Conservation (phyloP, 2,329 filamentous ascomycete genomes). For the Huntiella savannae region DNA sequence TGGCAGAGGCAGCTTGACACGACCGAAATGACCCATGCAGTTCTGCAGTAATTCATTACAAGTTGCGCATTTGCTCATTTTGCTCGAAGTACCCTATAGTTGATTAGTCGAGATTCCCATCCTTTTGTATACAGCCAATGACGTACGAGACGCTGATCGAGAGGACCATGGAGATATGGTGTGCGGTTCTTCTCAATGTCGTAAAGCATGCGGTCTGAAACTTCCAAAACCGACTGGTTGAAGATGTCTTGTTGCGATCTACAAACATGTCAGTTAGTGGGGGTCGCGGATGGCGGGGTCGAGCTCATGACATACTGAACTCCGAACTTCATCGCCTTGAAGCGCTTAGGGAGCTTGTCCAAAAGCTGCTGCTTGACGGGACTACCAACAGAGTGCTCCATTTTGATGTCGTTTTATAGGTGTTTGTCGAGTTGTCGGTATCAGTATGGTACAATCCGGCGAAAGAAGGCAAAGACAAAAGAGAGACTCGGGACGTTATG, state of each 20-base stretch:
- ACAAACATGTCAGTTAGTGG: neutral
- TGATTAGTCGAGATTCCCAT: neutral
- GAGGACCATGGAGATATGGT: slow-evolving; percentile 63
- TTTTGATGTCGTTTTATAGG: slow-evolving; percentile 1
- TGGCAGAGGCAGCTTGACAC: slow-evolving; percentile 76
- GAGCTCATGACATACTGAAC: slow-evolving; percentile 45
- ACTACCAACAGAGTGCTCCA: slow-evolving; percentile 15
- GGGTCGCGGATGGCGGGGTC: neutral
- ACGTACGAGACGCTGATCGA: slow-evolving; percentile 59
- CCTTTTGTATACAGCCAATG: neutral
- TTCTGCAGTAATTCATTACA: slow-evolving; percentile 64
- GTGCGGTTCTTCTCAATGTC: slow-evolving; percentile 65
- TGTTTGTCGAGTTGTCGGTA: neutral
- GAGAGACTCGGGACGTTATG: no score
- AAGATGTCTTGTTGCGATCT: slow-evolving; percentile 87
- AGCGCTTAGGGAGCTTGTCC: slow-evolving; percentile 74
- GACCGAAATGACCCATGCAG: slow-evolving; percentile 90
- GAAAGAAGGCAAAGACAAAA: neutral
- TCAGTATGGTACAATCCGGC: neutral
- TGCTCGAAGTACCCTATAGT: slow-evolving; percentile 59
- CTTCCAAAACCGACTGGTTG: slow-evolving; percentile 83
- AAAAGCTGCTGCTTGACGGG: slow-evolving; percentile 70
- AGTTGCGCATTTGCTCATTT: slow-evolving; percentile 59
- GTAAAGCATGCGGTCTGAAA: slow-evolving; percentile 87
- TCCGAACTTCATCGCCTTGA: slow-evolving; percentile 85